Percentiles rank a stretch among this genome's conserved stretches.
These are phyloP conservation scores for Cladobotryum protrusum DNA, from an alignment of 2,329 filamentous ascomycete genomes.

Conservation along the genomic window DNA sequence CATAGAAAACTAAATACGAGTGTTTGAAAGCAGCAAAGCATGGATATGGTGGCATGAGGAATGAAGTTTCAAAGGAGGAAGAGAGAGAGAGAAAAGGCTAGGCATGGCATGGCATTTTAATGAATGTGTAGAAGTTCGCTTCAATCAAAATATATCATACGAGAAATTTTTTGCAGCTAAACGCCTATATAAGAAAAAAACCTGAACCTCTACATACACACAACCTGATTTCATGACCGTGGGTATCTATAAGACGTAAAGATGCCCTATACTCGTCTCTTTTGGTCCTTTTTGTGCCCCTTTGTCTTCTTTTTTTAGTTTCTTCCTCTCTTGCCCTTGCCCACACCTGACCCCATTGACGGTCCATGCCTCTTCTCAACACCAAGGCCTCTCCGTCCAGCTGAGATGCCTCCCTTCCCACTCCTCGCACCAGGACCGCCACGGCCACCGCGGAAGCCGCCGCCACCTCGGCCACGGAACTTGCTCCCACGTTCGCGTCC, in stretches of 20 bases:
- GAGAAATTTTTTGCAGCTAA: not conserved
- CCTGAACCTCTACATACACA: not conserved
- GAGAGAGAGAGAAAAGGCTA: not conserved
- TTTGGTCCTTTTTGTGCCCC: not conserved
- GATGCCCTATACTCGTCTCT: not conserved
- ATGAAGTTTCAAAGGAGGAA: not conserved
- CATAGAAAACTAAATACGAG: no score
- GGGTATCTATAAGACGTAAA: conserved; percentile 7
- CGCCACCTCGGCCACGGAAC: conserved; percentile 26
- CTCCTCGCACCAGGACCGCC: conserved; percentile 31
- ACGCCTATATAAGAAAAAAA: not conserved
- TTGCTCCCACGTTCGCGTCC: conserved; percentile 25
- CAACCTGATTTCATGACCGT: conserved; percentile 3
- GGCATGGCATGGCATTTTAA: not conserved
- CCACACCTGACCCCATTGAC: conserved; percentile 31
- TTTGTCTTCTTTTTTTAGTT: conserved; percentile 15
- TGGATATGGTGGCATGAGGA: no score
- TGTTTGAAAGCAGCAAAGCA: no score
- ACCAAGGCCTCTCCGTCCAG: conserved; percentile 44
- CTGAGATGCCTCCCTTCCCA: conserved; percentile 42
- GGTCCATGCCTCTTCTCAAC: conserved; percentile 42
- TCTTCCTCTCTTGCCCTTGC: conserved; percentile 32
- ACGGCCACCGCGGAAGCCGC: conserved; percentile 26
- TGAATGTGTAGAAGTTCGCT: not conserved
- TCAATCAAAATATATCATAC: not conserved